phyloP scores from a whole-genome alignment of 139 green algal genomes.

The Astrephomene gubernaculifera region DNA sequence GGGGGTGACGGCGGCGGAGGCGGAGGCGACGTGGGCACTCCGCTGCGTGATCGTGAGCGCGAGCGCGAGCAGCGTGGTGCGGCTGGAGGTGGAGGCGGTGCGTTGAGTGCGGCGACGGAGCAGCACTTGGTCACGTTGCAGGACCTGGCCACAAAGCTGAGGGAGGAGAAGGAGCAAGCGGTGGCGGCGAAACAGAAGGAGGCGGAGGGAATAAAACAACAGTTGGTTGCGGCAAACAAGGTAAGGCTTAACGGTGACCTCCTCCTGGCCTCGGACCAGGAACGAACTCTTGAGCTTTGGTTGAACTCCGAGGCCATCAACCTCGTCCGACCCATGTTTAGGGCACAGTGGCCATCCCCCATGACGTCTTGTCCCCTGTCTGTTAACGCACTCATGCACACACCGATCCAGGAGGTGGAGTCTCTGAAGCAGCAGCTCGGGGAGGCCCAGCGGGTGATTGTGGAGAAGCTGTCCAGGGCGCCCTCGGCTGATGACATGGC shows the following conservation, averaged over 20 bases:
- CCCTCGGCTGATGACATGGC: background rate
- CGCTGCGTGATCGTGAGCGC: too few species aligned
- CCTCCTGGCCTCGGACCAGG: too few species aligned
- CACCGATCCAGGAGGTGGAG: conserved; percentile 33
- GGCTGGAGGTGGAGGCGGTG: background rate
- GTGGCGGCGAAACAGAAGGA: conserved; percentile 26
- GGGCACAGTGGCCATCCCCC: too few species aligned
- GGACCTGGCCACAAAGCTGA: conserved; percentile 13
- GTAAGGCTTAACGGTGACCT: background rate
- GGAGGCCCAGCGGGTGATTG: conserved; percentile 35
- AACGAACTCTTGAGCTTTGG: too few species aligned
- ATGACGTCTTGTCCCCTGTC: too few species aligned
- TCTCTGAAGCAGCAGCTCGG: conserved; percentile 23
- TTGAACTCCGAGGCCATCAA: too few species aligned
- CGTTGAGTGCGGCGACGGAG: background rate
- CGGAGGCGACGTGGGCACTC: background rate
- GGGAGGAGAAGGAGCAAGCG: conserved; percentile 25
- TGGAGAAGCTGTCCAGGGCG: conserved; percentile 36
- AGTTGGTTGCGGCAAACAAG: conserved; percentile 6
- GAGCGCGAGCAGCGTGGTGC: too few species aligned
- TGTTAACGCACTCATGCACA: too few species aligned
- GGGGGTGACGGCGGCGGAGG: background rate
- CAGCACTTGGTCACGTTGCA: conserved; percentile 17
- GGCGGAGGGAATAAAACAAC: conserved; percentile 1
- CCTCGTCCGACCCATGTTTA: too few species aligned